Evolutionary conservation across 2,329 filamentous ascomycete genomes (phyloP).

Genomic region (Monosporascus sp.): DNA sequence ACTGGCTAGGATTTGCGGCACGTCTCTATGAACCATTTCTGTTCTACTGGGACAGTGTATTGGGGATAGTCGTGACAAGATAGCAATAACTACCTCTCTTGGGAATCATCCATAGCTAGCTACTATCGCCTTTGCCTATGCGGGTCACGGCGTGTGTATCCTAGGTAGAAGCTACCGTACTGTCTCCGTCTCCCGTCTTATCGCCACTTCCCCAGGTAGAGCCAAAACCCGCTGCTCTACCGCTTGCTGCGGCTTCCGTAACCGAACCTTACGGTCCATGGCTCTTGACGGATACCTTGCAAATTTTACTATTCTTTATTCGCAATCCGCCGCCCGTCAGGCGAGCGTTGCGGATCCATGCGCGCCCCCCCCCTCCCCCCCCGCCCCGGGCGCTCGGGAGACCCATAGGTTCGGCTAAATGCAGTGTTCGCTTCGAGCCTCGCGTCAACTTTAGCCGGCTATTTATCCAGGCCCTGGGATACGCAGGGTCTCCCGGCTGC

Average conservation of each 20-base stretch:
- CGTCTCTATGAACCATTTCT: no score
- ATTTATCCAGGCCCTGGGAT: not conserved
- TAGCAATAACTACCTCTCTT: not conserved
- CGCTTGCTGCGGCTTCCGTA: not conserved
- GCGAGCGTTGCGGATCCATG: no score
- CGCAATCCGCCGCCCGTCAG: not conserved
- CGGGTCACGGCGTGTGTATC: not conserved
- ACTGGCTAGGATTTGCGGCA: not conserved
- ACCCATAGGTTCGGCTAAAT: not conserved
- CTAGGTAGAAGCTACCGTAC: not conserved
- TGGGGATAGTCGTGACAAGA: not conserved
- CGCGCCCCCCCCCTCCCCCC: no score
- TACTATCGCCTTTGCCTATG: not conserved
- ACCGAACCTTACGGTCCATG: not conserved
- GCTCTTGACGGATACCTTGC: not conserved
- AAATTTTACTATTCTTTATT: not conserved
- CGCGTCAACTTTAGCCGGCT: not conserved
- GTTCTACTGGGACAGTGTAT: no score
- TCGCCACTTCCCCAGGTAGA: no score
- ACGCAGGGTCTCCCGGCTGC: not conserved
- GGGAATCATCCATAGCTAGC: not conserved
- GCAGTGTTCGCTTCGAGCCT: not conserved
- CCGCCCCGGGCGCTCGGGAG: no score
- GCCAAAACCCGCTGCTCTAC: no score
- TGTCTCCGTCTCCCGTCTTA: no score